These are phyloP conservation scores for Artemisia argyi DNA, from an alignment of 129 eudicot species.

Conservation along the genomic window DNA sequence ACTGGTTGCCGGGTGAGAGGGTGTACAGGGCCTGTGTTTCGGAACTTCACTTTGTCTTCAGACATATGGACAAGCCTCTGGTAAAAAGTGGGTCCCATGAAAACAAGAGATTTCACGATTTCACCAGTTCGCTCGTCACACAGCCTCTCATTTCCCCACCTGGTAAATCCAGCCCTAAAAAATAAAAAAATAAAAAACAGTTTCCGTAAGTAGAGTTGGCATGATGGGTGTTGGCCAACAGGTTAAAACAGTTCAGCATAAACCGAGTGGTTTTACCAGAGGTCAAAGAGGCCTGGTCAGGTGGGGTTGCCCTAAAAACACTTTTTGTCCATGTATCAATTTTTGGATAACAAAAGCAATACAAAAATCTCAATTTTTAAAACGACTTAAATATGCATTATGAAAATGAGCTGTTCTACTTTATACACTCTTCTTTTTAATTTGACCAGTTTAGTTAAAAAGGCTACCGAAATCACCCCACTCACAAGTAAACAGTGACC, in stretches of 20 bases:
- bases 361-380: no score
- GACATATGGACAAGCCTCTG: slow-evolving; percentile 86
- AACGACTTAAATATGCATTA: no score
- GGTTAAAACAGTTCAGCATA: no score
- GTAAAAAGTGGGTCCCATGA: slow-evolving; percentile 90
- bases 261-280: no score
- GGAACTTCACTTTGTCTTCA: slow-evolving; percentile 84
- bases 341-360: not conserved
- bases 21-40: slow-evolving; percentile 87
- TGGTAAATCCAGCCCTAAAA: slow-evolving; percentile 74
- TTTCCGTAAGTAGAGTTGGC: no score
- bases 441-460: not conserved
- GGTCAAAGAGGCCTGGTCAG: no score
- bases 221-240: no score
- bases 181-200: not conserved
- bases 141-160: slow-evolving; percentile 83
- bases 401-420: no score
- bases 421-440: not conserved
- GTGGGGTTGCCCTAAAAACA: no score
- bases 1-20: slow-evolving; percentile 98
- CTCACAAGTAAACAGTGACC: not conserved
- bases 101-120: slow-evolving; percentile 59
- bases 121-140: slow-evolving; percentile 83
- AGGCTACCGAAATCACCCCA: not conserved
- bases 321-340: no score